A percentile compares a stretch with the other conserved stretches of the same genome.
Evolutionary conservation across 2,329 filamentous ascomycete species (phyloP).

Genomic region (Xylaria sp.): DNA sequence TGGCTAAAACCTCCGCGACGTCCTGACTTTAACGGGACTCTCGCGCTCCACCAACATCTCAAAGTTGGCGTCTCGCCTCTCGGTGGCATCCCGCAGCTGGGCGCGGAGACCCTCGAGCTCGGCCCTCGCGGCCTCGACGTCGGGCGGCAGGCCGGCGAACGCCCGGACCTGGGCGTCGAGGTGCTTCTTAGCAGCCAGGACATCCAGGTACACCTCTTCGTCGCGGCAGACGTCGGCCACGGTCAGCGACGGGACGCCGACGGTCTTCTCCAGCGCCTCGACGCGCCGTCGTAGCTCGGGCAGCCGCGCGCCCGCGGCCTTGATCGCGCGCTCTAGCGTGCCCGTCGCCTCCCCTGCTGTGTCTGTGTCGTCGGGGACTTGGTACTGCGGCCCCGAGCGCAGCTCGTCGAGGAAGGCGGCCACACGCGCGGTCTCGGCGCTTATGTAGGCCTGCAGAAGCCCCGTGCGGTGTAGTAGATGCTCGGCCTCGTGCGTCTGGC

Average conservation of each 20-base stretch:
- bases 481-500: conserved; percentile 58
- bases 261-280: conserved; percentile 46
- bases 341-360: conserved; percentile 70
- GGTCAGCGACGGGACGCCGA: conserved; percentile 42
- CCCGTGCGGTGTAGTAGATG: conserved; percentile 61
- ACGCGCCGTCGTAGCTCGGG: conserved; percentile 68
- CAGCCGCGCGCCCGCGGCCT: conserved; percentile 68
- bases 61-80: conserved; percentile 74
- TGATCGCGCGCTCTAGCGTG: conserved; percentile 73
- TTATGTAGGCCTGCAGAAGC: conserved; percentile 61
- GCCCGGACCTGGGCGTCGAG: conserved; percentile 67
- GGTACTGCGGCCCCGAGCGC: conserved; percentile 50
- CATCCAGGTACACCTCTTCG: conserved; percentile 61
- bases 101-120: conserved; percentile 71
- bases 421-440: conserved; percentile 53
- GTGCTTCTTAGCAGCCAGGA: conserved; percentile 63
- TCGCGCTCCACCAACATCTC: conserved; percentile 71
- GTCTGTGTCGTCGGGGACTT: conserved; percentile 53
- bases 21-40: conserved; percentile 55
- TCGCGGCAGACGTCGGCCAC: conserved; percentile 64
- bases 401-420: conserved; percentile 50
- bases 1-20: conserved; percentile 31
- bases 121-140: conserved; percentile 69
- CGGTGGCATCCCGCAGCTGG: conserved; percentile 66
- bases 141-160: conserved; percentile 75